These are phyloP conservation scores for Piedraia hortae DNA, from an alignment of 2,329 filamentous ascomycete species.

Conservation along the genomic window DNA sequence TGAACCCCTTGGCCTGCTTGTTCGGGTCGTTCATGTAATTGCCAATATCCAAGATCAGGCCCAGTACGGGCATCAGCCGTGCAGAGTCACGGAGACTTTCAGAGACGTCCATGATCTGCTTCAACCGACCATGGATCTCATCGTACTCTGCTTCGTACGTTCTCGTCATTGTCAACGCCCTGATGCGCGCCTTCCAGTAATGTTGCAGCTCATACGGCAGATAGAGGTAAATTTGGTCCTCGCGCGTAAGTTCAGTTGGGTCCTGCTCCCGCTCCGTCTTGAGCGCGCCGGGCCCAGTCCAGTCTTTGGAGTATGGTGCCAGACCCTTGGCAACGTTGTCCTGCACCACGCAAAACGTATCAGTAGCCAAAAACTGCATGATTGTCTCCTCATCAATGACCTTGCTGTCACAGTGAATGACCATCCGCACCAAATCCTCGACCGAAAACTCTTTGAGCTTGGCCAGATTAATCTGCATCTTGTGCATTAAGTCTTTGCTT, in stretches of 20 bases:
- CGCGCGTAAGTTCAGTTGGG: conserved; percentile 62
- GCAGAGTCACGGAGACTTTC: conserved; percentile 79
- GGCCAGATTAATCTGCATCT: conserved; percentile 73
- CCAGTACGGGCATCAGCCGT: conserved; percentile 81
- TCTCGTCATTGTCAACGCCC: conserved; percentile 59
- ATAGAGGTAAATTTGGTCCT: conserved; percentile 84
- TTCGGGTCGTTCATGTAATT: conserved; percentile 99
- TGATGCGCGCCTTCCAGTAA: conserved; percentile 96
- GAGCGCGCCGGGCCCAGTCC: conserved; percentile 65
- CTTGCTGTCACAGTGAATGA: conserved; percentile 80
- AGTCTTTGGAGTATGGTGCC: conserved; percentile 88
- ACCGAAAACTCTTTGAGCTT: conserved; percentile 70
- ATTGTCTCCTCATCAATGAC: conserved; percentile 73
- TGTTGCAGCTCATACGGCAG: conserved; percentile 87
- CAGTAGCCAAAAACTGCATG: conserved; percentile 87
- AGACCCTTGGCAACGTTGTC: conserved; percentile 77
- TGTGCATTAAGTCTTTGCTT: conserved; percentile 65
- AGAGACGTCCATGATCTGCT: conserved; percentile 61
- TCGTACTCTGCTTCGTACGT: conserved; percentile 77
- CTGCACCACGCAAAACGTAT: conserved; percentile 74
- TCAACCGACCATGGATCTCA: conserved; percentile 61
- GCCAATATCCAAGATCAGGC: conserved; percentile 86
- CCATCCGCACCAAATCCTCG: conserved; percentile 70
- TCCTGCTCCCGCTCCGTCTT: conserved; percentile 61
- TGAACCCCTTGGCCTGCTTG: conserved; percentile 95